Evolutionary conservation across 805 yeast species (phyloP).

Genomic region (Wickerhamiella musiphila): DNA sequence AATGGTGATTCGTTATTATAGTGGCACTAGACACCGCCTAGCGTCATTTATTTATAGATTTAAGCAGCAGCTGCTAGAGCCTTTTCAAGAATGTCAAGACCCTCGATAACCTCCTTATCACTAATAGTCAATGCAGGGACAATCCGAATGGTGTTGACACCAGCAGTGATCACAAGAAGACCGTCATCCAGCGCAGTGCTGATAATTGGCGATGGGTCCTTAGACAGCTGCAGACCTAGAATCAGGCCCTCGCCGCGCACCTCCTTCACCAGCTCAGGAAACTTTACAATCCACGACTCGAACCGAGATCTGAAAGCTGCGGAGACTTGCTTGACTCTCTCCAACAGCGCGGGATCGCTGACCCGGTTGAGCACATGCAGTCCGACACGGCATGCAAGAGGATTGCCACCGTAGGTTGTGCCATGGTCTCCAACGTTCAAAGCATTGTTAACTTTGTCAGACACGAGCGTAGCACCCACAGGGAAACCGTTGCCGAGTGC

Average conservation of each 20-base stretch:
- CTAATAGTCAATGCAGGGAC: constrained; percentile 85
- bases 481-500: constrained; percentile 96
- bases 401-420: constrained; percentile 95
- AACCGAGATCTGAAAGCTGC: constrained; percentile 33
- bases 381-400: constrained; percentile 73
- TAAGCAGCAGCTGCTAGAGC: constrained; percentile 28
- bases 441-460: constrained; percentile 55
- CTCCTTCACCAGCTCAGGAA: constrained; percentile 44
- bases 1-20: too few species aligned
- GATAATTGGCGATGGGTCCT: constrained; percentile 47
- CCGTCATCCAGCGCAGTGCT: constrained; percentile 62
- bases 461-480: constrained; percentile 80
- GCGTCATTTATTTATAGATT: too few species aligned
- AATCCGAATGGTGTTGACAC: constrained; percentile 74
- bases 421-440: constrained; percentile 92
- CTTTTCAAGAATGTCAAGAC: constrained; percentile 48
- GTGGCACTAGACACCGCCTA: too few species aligned
- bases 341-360: constrained; percentile 41
- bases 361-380: constrained; percentile 55
- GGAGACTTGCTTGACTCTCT: constrained; percentile 43
- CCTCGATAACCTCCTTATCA: constrained; percentile 48
- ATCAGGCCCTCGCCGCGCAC: constrained; percentile 82
- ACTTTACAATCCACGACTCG: constrained; percentile 25
- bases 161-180: constrained; percentile 74
- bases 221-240: constrained; percentile 61